Evolutionary conservation across 352 stramenopile species (phyloP), one percentile per base, ranked within the genome.

Genomic region (Globisporangium cederbergense): DNA sequence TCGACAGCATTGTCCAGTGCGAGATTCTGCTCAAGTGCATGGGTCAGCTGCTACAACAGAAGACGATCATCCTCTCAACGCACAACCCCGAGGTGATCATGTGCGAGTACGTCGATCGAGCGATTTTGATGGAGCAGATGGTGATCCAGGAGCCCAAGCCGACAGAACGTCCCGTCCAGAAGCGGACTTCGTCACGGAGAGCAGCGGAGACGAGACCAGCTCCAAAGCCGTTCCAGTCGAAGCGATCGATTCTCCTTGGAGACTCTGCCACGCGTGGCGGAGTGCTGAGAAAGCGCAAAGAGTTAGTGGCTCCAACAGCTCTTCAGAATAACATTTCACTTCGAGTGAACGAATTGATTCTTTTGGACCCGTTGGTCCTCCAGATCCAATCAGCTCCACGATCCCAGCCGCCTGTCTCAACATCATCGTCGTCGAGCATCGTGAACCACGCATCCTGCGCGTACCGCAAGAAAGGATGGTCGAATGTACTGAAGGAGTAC

Each of bases 21-120:
- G 70, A 85, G 22, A 78, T 88, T 25, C 75, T 88, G 22, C 67
- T 67, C n/a, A 82, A 85, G 67, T 88, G 78, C 50, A 76, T 88
- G 59, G 66, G 75, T 22, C 62, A 79, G 34, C 56, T 88, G 18
- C 61, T 88, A n/a, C 71, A 69, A 18, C 69, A 79, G 49, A 88
- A 85, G 59, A 85, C 78, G 1, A 68, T 88, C 30, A 36, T 88
- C 5, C 60, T 88, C 45, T 70, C 78, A 45, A 88, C 78, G 9
- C 78, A 88, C 60, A 88, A 85, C 36, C 72, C 65, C 4, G 78
- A 88, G 43, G 65, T 88, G 14, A 78, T 78, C 42, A 66, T 64
- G 2, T 87, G 73, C 40, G 71, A 66, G 50, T 78, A 73, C 47
- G 72, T 81, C 43, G 76, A 87, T 40, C 76, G 76, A 20, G 51